Evolutionary conservation across 1,284 basidiomycete species (phyloP).

Genomic region (Papiliotrema terrestris): DNA sequence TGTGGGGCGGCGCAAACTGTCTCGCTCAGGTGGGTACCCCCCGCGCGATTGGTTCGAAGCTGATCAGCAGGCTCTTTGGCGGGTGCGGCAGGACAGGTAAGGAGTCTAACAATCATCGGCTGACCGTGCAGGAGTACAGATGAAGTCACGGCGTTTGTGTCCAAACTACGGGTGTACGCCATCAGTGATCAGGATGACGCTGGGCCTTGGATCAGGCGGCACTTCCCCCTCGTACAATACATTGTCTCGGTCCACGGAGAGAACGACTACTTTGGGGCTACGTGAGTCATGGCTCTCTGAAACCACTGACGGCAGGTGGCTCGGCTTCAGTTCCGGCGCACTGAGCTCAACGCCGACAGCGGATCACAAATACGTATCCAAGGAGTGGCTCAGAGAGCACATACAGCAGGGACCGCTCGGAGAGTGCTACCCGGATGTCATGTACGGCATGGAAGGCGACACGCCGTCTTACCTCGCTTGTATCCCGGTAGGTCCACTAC

Average conservation of each 20-base stretch:
- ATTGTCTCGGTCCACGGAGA: constrained; percentile 14
- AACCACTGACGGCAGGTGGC: too few relatives aligned
- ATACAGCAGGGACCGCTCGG: constrained; percentile 16
- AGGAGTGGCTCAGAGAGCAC: constrained; percentile 9
- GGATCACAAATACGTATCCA: not conserved
- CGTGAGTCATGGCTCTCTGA: too few relatives aligned
- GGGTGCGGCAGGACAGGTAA: constrained; percentile 3
- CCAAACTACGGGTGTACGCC: constrained; percentile 12
- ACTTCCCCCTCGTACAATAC: constrained; percentile 12
- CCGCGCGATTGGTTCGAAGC: not conserved
- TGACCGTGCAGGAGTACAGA: too few relatives aligned
- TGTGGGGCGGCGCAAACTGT: constrained; percentile 17
- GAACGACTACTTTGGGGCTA: constrained; percentile 10
- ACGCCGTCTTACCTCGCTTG: constrained; percentile 10
- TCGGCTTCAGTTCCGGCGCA: constrained; percentile 7
- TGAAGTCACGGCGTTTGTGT: constrained; percentile 5
- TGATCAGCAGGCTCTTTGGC: constrained; percentile 6
- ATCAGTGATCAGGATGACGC: constrained; percentile 19
- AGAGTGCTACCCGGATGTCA: constrained; percentile 7
- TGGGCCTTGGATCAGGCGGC: constrained; percentile 15
- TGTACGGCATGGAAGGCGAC: constrained; percentile 16
- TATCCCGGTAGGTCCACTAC: constrained; percentile 9
- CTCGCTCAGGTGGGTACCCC: constrained; percentile 8
- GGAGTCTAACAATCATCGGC: too few relatives aligned
- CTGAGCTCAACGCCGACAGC: not conserved